Evolutionary conservation across 2,329 filamentous ascomycete species (phyloP), one percentile per base, ranked within the genome.

Genomic region (Hymenoscyphus salicellus): DNA sequence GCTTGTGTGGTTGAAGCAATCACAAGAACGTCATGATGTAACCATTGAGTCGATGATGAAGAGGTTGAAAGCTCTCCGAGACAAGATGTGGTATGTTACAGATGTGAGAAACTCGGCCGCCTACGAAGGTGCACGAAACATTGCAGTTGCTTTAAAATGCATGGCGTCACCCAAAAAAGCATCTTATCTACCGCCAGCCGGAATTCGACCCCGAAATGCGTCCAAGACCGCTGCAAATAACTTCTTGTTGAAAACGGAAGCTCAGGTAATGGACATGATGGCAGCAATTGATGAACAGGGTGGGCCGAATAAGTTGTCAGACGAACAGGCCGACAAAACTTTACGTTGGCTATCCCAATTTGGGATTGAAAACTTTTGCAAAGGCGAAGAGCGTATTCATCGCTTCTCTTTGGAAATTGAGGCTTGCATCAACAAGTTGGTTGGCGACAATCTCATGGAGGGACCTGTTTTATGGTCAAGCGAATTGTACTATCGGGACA

Each of bases 71-170:
- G 88, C 89, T 26, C 82, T 97, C 46, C 87, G 95, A 52, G 91
- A 97, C 76, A 98, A 98, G 81, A 97, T 98, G 91, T 99, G 95
- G 95, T 99, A 96, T 75, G 91, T 95, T 66, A 94, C 91, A 1
- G 93, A 97, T 76, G 93, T 98, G 32, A 89, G 92, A 67, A 93
- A 94, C 72, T 97, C 95, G 3, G 90, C 88, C 58, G 87, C 88
- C 10, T 98, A 97, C 72, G 91, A 95, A 66, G 90, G 96, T 70
- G 92, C 92, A 46, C 89, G 89, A 65, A 92, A 94, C 69, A 89
- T 98, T 57, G 91, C 93, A 5, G 85, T 91, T 65, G 95, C 94
- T 4, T 80, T 99, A 59, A 96, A 95, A 77, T 92, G 90, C 7
- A 98, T 99, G 95, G 90, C 89, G 66, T 80, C 86, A 77, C 82